Base-by-base conservation (phyloP, 2,329 filamentous ascomycete genomes). In the Berkeleyomyces basicola region DNA sequence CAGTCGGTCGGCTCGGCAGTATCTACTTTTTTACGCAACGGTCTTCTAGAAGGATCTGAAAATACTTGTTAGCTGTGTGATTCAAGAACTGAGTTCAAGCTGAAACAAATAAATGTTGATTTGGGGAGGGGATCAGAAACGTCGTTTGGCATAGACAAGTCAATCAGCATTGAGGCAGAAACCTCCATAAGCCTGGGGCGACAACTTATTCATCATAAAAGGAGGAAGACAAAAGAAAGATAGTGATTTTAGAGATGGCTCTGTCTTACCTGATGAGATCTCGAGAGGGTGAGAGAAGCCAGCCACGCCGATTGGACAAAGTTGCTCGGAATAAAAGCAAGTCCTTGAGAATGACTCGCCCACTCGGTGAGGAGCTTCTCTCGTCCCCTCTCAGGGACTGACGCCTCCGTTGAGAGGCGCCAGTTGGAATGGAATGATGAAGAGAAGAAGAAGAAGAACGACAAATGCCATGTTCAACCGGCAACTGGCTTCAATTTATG, bases 141-240 rank as follows among this genome's bases (percentile, higher is more conserved):
- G 61, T 65, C n/a, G 64, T 81, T 81, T 78, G 79, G 76, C 74
- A 74, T 77, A 76, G 78, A 80, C 78, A 67, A 75, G 78, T 78
- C 75, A 73, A 70, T 77, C 75, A 76, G 72, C 75, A 77, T 68
- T 67, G 71, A 76, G 72, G 74, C 72, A 75, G 75, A 73, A 76
- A 73, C 72, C 74, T 75, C 76, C 72, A 70, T 77, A 71, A 76
- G 75, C 71, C 75, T 77, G 75, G 75, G 75, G 75, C 75, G 75
- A 77, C 75, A 77, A 75, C 75, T 71, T 72, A 72, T 68, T 77
- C 75, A 74, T 77, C 74, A 76, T 71, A 68, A 66, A 70, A 70
- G 64, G 37, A 7, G 57, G 61, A 39, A 37, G 59, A 62, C 14
- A 58, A 57, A 6, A 47, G 46, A 59, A 31, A 43, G 31, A 36